Base-by-base conservation (phyloP, 495 filamentous ascomycete species). In the Geoglossum glabrum region DNA sequence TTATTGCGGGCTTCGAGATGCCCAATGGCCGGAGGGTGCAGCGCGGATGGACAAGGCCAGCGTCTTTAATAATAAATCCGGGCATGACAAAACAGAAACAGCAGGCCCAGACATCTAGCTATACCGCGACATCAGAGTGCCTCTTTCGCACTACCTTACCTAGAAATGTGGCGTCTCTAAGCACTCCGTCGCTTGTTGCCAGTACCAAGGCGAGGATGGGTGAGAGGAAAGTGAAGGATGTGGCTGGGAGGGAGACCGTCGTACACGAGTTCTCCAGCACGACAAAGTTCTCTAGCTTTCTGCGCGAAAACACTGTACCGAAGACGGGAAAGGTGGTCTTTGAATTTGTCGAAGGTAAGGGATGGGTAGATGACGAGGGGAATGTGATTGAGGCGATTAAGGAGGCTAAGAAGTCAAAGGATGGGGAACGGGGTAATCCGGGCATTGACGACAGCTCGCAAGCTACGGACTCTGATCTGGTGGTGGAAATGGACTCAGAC, bases 181-280 rank as follows among this genome's bases (percentile, higher is more conserved):
- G 19, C 15, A 21, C 49, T 19, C 50, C 15, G 11, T 26, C 47
- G 33, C 40, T 38, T 13, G n/a, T 55, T 13, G 47, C 47, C 8
- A 65, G 65, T 17, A 49, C 62, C 27, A 66, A 73, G 4, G 62
- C 72, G 8, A 74, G 76, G 55, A 63, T 64, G 62, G 73, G 73
- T 51, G 76, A 76, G 59, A 80, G 74, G 65, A 80, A 77, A 58
- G 70, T 75, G 25, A 76, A 74, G 57, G 80, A 74, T 59, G 71
- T 73, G 56, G 65, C 66, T 9, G 67, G 64, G 45, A 68, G 72
- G 4, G 72, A 83, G 55, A 72, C 79, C 0, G 68, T 85, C 1
- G 72, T 95, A 10, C 85, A 93, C 68, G 89, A 95, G 63, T 93
- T 92, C 67, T 72, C 79, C 61, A 87, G 84, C 59, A 84, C 83